Evolutionary conservation across 1,284 basidiomycete genomes (phyloP), one percentile per base, ranked within the genome.

Genomic region (Cryptococcus floricola): DNA sequence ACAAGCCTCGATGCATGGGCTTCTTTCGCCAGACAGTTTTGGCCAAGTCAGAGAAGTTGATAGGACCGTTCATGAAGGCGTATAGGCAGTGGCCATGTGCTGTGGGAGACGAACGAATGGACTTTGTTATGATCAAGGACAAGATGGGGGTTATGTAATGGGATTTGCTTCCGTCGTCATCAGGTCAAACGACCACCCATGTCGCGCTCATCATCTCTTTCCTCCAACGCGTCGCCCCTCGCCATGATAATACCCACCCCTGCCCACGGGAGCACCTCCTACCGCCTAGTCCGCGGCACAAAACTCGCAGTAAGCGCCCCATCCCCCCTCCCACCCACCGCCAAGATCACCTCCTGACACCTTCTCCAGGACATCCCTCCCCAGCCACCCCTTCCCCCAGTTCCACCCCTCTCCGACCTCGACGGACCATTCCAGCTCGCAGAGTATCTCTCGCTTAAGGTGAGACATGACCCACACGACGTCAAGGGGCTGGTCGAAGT

Each of bases 371-470:
- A 69, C 12, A 53, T 68, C 12, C 67, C 65, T 1, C 65, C 65
- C 13, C 48, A 53, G 14, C 64, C 66, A 1, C 60, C 67, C 23
- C 57, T 54, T 56, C 62, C 60, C 13, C 50, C 63, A 2, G 62
- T 67, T 10, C 74, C 69, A 3, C 59, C 68, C 12, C 66, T 76
- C 18, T 64, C 68, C 18, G 61, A 60, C 6, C 63, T 94, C 25
- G 88, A 95, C 76, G 92, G 89, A 65, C 89, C 92, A 0, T 96
- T 96, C 73, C 91, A 95, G 73, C 82, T 96, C 3, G 92, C 97
- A 69, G 93, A 98, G 72, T 97, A 94, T 77, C 89, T 98, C 50
- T 87, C 90, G 0, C 81, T 91, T 39, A 84, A 94, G 61, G 88
- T 96, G 59, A 84, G 87, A 9, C 80, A 84, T 39, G 86, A 95